These are phyloP conservation scores for Aotearoamyces nothofagi DNA, from an alignment of 2,329 filamentous ascomycete species.

Conservation along the genomic window DNA sequence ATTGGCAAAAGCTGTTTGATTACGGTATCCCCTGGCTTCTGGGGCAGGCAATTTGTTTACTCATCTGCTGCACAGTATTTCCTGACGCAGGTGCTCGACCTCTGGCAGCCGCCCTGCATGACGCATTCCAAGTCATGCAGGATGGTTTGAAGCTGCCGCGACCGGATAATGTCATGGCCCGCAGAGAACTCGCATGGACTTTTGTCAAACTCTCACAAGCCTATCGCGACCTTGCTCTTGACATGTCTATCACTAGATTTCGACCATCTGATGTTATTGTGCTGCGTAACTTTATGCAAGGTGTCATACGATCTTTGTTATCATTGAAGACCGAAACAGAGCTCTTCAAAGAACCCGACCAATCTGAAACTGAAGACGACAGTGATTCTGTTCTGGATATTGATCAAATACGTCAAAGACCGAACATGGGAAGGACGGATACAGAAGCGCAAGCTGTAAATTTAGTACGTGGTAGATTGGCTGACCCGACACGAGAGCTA, in stretches of 20 bases:
- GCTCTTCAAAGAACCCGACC: slow-evolving; percentile 20
- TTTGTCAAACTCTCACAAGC: slow-evolving; percentile 41
- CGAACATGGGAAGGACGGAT: slow-evolving; percentile 12
- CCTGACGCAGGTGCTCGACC: slow-evolving; percentile 40
- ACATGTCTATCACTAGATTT: slow-evolving; percentile 39
- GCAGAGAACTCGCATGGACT: slow-evolving; percentile 30
- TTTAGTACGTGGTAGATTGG: slow-evolving; percentile 22
- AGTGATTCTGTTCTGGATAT: slow-evolving; percentile 19
- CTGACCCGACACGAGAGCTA: slow-evolving; percentile 29
- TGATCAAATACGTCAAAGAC: slow-evolving; percentile 12
- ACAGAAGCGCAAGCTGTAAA: slow-evolving; percentile 16
- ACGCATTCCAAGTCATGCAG: slow-evolving; percentile 30
- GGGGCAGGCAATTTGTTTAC: slow-evolving; percentile 35
- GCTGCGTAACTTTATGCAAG: slow-evolving; percentile 39
- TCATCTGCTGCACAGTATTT: slow-evolving; percentile 30
- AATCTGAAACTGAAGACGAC: slow-evolving; percentile 8
- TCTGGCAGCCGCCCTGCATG: slow-evolving; percentile 30
- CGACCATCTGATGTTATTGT: slow-evolving; percentile 30
- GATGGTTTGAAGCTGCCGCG: slow-evolving; percentile 24
- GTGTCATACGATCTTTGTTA: slow-evolving; percentile 35
- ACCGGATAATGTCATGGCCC: slow-evolving; percentile 19
- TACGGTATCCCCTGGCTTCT: slow-evolving; percentile 40
- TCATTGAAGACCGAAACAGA: slow-evolving; percentile 33
- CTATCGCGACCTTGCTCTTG: slow-evolving; percentile 38
- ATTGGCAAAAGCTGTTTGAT: slow-evolving; percentile 33